A percentile compares a stretch with the other conserved stretches of the same genome.
Evolutionary conservation across 1,284 basidiomycete genomes (phyloP).

Genomic region (Marasmius sp.): DNA sequence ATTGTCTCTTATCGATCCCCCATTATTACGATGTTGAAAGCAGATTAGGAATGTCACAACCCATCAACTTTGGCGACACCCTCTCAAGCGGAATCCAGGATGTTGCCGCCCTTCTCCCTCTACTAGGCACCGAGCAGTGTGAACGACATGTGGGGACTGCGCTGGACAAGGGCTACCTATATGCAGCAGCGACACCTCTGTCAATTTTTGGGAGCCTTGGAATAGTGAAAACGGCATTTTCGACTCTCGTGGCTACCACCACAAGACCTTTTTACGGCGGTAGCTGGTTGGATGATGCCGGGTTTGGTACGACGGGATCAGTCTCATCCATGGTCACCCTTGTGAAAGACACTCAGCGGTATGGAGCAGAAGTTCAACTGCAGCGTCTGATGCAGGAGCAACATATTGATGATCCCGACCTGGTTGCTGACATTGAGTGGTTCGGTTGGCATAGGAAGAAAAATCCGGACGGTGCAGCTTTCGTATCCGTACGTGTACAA

Average conservation of each 20-base stretch:
- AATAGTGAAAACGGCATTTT: slow-evolving; percentile 4
- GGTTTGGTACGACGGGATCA: neutral
- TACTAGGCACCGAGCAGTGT: slow-evolving; percentile 11
- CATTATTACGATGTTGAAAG: no score
- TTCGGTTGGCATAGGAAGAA: neutral
- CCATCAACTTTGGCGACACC: neutral
- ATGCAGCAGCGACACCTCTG: slow-evolving; percentile 9
- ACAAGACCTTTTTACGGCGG: neutral
- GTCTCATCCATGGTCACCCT: neutral
- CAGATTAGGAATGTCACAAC: no score
- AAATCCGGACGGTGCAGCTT: no score
- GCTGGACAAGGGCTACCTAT: slow-evolving; percentile 8
- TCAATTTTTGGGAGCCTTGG: slow-evolving; percentile 14
- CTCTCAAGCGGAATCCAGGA: slow-evolving; percentile 6
- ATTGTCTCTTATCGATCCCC: no score
- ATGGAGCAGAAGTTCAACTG: neutral
- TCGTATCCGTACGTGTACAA: neutral
- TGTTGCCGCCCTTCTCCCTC: slow-evolving; percentile 6
- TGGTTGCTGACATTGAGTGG: neutral
- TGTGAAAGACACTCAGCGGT: neutral
- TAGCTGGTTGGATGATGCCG: slow-evolving; percentile 4
- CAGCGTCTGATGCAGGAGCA: neutral
- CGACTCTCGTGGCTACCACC: slow-evolving; percentile 2
- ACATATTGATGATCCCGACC: neutral
- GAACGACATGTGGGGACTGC: slow-evolving; percentile 8